These are phyloP conservation scores for Trypanosoma scelopori DNA, from an alignment of 208 protist species.

Conservation along the genomic window DNA sequence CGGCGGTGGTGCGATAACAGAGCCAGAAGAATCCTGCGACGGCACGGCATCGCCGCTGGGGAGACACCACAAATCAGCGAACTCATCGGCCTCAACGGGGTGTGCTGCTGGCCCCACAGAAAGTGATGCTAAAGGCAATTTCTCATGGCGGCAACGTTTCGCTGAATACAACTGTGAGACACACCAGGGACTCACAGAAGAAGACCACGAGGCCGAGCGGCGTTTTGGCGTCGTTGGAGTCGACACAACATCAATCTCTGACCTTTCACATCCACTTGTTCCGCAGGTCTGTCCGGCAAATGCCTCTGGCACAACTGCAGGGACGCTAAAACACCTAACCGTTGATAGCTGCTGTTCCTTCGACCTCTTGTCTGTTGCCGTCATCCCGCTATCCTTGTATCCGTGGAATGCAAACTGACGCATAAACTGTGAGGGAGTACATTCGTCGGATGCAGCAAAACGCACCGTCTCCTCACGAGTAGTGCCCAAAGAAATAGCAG, in stretches of 20 bases:
- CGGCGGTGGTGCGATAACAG: not conserved
- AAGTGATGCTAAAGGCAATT: constrained; percentile 16
- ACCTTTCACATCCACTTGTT: not conserved
- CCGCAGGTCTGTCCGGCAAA: not conserved
- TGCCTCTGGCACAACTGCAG: not conserved
- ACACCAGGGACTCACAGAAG: constrained; percentile 5
- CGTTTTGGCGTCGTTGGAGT: not conserved
- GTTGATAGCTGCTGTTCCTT: not conserved
- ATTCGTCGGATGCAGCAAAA: constrained; percentile 2
- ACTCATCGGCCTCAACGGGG: not conserved
- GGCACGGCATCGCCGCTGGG: not conserved
- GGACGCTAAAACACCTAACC: not conserved
- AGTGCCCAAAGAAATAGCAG: not conserved
- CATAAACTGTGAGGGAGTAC: constrained; percentile 29
- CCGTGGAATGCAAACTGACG: constrained; percentile 26
- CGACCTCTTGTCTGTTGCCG: not conserved
- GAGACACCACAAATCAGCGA: constrained; percentile 5
- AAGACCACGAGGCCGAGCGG: constrained; percentile 3
- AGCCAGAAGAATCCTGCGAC: not conserved
- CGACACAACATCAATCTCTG: not conserved
- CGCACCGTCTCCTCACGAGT: not conserved
- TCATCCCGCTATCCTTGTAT: not conserved
- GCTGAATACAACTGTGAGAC: not conserved
- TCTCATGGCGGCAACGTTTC: constrained; percentile 16
- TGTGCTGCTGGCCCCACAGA: constrained; percentile 7